Percentiles rank a stretch among this genome's conserved stretches.
These are phyloP conservation scores for Polygonum aviculare DNA, from an alignment of 148 eudicot species.

Conservation along the genomic window DNA sequence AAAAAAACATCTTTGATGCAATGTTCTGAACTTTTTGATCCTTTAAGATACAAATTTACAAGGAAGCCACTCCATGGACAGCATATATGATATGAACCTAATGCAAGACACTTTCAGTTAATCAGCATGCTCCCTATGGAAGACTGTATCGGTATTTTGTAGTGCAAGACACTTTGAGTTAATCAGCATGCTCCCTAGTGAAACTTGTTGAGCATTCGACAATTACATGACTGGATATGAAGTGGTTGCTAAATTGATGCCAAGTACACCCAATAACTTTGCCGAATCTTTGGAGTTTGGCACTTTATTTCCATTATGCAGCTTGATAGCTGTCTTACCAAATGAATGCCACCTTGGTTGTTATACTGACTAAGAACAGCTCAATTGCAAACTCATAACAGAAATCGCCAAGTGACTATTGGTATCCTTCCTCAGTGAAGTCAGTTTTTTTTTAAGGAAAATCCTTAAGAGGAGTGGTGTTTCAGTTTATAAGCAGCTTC, in stretches of 20 bases:
- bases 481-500: not conserved
- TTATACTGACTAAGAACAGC: not conserved
- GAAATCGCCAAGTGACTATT: not conserved
- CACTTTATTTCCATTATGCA: not conserved
- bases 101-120: not conserved
- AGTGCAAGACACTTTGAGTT: not conserved
- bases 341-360: not conserved
- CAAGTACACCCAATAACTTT: not conserved
- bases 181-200: not conserved
- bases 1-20: not conserved
- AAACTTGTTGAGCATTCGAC: not conserved
- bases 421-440: not conserved
- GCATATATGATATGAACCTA: not conserved
- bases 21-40: not conserved
- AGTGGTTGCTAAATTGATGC: not conserved
- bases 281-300: not conserved
- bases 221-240: not conserved
- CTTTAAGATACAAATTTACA: not conserved
- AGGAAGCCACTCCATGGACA: not conserved
- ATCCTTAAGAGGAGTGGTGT: not conserved
- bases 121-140: not conserved
- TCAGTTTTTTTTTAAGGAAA: not conserved
- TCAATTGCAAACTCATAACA: not conserved
- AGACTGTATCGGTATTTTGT: no score
- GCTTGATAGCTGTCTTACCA: not conserved